Evolutionary conservation across 2,329 filamentous ascomycete species (phyloP).

Genomic region (Aplosporella prunicola): DNA sequence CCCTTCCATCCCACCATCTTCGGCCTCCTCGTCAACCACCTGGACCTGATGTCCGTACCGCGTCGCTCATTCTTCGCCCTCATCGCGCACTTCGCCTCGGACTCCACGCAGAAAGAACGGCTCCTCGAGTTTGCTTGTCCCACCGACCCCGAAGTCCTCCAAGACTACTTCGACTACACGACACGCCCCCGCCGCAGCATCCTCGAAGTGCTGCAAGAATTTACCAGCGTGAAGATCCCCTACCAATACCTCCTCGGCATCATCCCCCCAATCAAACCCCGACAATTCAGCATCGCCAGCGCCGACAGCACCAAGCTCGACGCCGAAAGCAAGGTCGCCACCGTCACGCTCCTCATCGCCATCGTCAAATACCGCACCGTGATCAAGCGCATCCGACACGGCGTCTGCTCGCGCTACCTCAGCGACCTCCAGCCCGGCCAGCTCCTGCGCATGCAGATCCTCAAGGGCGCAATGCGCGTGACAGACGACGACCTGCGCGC

Average conservation of each 20-base stretch:
- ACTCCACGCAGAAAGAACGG: slow-evolving; percentile 67
- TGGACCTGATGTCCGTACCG: slow-evolving; percentile 86
- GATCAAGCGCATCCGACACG: slow-evolving; percentile 71
- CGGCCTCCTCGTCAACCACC: slow-evolving; percentile 64
- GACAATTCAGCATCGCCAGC: slow-evolving; percentile 88
- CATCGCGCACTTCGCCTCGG: slow-evolving; percentile 64
- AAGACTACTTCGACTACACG: slow-evolving; percentile 94
- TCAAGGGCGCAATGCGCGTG: slow-evolving; percentile 15
- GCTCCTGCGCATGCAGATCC: slow-evolving; percentile 40
- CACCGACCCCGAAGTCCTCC: slow-evolving; percentile 66
- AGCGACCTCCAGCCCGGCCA: slow-evolving; percentile 52
- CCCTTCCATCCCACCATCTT: slow-evolving; percentile 28
- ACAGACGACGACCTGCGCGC: slow-evolving; percentile 32
- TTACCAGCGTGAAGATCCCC: slow-evolving; percentile 73
- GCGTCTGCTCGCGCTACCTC: slow-evolving; percentile 84
- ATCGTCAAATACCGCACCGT: slow-evolving; percentile 88
- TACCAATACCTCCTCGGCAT: slow-evolving; percentile 61
- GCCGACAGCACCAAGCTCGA: neutral
- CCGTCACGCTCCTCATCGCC: slow-evolving; percentile 67
- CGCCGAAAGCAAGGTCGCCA: slow-evolving; percentile 24
- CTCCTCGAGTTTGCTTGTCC: slow-evolving; percentile 63
- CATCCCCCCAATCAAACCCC: slow-evolving; percentile 74
- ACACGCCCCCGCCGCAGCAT: slow-evolving; percentile 83
- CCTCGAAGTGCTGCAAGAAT: slow-evolving; percentile 85
- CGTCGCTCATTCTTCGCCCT: slow-evolving; percentile 75